A percentile compares a stretch with the other conserved stretches of the same genome.
phyloP scores from a whole-genome alignment of 2,329 filamentous ascomycete genomes.

The Lithohypha guttulata region DNA sequence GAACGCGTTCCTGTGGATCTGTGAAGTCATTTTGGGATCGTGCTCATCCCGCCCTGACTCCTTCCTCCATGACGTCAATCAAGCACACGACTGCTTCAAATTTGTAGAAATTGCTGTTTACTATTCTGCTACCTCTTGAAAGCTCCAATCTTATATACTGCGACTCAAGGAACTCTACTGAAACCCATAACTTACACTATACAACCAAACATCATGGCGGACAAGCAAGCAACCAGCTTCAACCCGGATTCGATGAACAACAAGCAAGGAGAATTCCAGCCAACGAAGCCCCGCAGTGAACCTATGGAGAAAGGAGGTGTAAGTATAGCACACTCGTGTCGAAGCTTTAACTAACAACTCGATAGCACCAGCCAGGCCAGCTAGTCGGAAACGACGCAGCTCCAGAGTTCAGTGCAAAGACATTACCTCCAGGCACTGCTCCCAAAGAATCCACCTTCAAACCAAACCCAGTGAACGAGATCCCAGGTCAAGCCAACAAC shows the following conservation, averaged over 20 bases:
- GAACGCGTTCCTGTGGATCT: too few species aligned
- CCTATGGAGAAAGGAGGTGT: slow-evolving; percentile 47
- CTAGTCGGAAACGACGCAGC: slow-evolving; percentile 46
- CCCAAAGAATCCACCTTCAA: slow-evolving; percentile 38
- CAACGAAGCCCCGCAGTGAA: slow-evolving; percentile 40
- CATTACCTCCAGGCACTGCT: slow-evolving; percentile 52
- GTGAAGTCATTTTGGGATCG: too few species aligned
- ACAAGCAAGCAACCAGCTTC: slow-evolving; percentile 28
- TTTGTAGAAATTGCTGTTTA: too few species aligned
- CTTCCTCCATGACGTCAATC: neutral
- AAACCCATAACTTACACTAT: too few species aligned
- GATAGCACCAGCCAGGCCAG: slow-evolving; percentile 53
- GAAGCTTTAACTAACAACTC: slow-evolving; percentile 11
- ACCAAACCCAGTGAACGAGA: slow-evolving; percentile 22
- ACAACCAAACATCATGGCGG: neutral
- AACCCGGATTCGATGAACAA: slow-evolving; percentile 45
- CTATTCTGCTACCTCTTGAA: too few species aligned
- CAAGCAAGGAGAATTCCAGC: slow-evolving; percentile 46
- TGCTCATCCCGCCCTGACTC: too few species aligned
- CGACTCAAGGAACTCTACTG: too few species aligned
- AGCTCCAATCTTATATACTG: too few species aligned
- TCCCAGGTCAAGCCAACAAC: slow-evolving; percentile 33
- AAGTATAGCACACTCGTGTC: slow-evolving; percentile 31
- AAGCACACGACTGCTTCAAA: neutral
- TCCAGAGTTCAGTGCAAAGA: slow-evolving; percentile 55